These are phyloP conservation scores for Lyophyllum semitale DNA, from an alignment of 768 basidiomycete genomes.

Conservation along the genomic window DNA sequence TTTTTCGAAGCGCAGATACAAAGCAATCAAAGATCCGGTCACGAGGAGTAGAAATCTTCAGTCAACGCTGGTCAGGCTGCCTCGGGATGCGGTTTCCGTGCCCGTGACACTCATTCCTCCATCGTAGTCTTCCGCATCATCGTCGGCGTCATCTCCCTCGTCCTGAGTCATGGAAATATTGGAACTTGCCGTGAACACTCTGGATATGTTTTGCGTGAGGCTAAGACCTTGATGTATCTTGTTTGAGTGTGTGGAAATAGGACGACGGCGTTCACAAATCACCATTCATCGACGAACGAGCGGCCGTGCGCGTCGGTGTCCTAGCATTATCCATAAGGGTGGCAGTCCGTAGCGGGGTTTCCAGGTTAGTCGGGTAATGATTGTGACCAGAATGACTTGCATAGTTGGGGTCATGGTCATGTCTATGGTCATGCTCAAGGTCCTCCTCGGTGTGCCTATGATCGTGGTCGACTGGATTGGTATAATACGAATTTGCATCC, in stretches of 20 bases:
- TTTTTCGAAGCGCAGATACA: constrained; percentile 9
- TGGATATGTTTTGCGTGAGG: neutral
- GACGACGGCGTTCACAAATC: constrained; percentile 39
- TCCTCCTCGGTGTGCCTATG: constrained; percentile 17
- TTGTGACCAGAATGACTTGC: neutral
- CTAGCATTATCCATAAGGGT: constrained; percentile 26
- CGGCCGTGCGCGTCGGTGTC: constrained; percentile 30
- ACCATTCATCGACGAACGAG: constrained; percentile 48
- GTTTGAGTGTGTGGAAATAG: constrained; percentile 13
- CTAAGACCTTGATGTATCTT: constrained; percentile 12
- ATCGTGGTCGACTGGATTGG: constrained; percentile 9
- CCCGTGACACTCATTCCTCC: constrained; percentile 40
- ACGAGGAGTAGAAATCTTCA: constrained; percentile 17
- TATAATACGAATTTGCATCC: constrained; percentile 1
- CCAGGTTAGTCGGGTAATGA: neutral
- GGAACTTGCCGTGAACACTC: neutral
- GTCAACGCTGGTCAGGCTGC: constrained; percentile 56
- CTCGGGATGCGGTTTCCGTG: constrained; percentile 40
- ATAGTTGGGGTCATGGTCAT: constrained; percentile 1
- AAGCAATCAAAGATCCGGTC: constrained; percentile 2
- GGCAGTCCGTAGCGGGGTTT: neutral
- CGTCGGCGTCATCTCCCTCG: neutral
- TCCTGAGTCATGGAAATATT: neutral
- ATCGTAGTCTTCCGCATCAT: constrained; percentile 33
- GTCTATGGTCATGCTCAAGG: constrained; percentile 9